Evolutionary conservation across 2,329 filamentous ascomycete genomes (phyloP).

Genomic region (Neonectria neomacrospora): DNA sequence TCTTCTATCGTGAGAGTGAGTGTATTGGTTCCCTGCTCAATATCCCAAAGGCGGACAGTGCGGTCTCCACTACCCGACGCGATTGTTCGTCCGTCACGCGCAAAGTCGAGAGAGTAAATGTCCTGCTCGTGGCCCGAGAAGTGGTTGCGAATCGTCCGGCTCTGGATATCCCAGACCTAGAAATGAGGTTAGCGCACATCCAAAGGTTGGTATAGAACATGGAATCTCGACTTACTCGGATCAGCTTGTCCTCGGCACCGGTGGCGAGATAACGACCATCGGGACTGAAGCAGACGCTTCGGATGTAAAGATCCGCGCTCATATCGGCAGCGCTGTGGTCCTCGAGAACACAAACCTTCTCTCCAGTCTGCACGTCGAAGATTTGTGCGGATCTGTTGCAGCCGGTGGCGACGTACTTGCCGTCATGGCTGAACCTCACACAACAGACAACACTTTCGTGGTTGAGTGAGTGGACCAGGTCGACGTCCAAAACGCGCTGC

Average conservation of each 20-base stretch:
- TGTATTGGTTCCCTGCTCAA: slow-evolving; percentile 83
- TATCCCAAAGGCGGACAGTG: slow-evolving; percentile 96
- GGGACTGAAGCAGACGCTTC: slow-evolving; percentile 98
- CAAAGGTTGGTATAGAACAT: background rate
- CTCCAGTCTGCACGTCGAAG: slow-evolving; percentile 88
- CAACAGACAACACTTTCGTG: slow-evolving; percentile 99
- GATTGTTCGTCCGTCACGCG: slow-evolving; percentile 91
- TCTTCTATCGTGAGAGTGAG: slow-evolving; percentile 93
- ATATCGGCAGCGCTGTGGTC: slow-evolving; percentile 84
- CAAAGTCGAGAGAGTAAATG: slow-evolving; percentile 96
- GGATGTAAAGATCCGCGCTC: slow-evolving; percentile 93
- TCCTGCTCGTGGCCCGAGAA: slow-evolving; percentile 99
- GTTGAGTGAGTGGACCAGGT: slow-evolving; percentile 89
- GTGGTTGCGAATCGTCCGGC: slow-evolving; percentile 85
- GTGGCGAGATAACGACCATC: slow-evolving; percentile 94
- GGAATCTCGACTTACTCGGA: slow-evolving; percentile 72
- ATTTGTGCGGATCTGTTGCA: slow-evolving; percentile 99
- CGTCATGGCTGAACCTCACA: slow-evolving; percentile 94
- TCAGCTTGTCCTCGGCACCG: slow-evolving; percentile 96
- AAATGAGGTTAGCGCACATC: slow-evolving; percentile 27
- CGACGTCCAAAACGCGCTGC: slow-evolving; percentile 89
- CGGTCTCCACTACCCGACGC: slow-evolving; percentile 95
- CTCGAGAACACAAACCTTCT: slow-evolving; percentile 89
- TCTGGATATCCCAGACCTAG: slow-evolving; percentile 93
- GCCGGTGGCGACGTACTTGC: slow-evolving; percentile 94